Conservation (phyloP, 1,284 basidiomycete species). For the Marasmius oreades region DNA sequence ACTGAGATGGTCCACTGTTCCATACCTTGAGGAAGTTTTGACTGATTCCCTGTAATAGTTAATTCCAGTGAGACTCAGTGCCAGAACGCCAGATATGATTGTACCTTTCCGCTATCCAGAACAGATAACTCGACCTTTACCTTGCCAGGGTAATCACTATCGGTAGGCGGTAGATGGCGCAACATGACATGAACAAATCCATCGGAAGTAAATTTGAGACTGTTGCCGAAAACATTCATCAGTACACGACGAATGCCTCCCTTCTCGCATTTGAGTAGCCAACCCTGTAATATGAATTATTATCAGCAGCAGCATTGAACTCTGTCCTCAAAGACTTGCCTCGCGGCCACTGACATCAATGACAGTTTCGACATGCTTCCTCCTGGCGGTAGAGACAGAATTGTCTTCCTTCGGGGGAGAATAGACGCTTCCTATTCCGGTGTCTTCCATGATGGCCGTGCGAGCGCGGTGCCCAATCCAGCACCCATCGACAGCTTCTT, state of each 20-base stretch:
- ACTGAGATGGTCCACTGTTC: neutral
- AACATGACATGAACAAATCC: constrained; percentile 88
- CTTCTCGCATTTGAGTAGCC: constrained; percentile 87
- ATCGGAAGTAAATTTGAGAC: constrained; percentile 85
- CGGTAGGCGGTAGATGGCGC: constrained; percentile 62
- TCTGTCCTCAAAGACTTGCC: constrained; percentile 39
- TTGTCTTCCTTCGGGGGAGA: constrained; percentile 68
- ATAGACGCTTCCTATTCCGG: constrained; percentile 88
- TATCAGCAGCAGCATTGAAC: neutral
- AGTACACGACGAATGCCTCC: constrained; percentile 89
- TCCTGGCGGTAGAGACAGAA: constrained; percentile 27
- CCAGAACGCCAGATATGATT: no score
- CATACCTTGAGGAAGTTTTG: constrained; percentile 80
- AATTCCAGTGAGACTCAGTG: constrained; percentile 2
- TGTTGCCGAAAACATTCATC: constrained; percentile 96
- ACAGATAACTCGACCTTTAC: constrained; percentile 85
- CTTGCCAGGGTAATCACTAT: constrained; percentile 49
- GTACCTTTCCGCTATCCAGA: constrained; percentile 79
- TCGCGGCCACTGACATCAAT: constrained; percentile 79
- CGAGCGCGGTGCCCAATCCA: constrained; percentile 92
- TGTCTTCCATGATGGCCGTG: constrained; percentile 56
- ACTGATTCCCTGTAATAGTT: constrained; percentile 65
- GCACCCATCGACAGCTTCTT: constrained; percentile 93
- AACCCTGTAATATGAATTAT: constrained; percentile 52
- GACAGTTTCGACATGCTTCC: constrained; percentile 76